Percentiles rank a stretch among this genome's conserved stretches.
phyloP scores from a whole-genome alignment of 148 eudicot genomes.

The Pouteria glomerata region DNA sequence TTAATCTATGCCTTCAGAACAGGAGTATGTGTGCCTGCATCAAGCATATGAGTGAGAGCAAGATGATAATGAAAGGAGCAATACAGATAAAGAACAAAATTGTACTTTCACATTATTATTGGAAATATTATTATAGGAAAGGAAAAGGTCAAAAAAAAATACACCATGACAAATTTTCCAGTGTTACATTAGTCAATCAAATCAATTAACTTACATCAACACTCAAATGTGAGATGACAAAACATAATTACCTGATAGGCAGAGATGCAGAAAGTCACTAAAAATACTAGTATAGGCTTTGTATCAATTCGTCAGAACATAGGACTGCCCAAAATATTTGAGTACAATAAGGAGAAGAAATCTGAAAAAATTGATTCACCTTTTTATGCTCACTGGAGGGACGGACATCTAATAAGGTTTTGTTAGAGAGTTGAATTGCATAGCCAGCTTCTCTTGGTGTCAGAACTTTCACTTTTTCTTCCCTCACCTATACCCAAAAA shows the following conservation, averaged over 20 bases:
- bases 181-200: neutral
- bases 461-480: slow-evolving; percentile 75
- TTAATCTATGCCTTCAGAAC: neutral
- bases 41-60: neutral
- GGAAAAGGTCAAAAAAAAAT: neutral
- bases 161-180: neutral
- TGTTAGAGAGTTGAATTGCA: slow-evolving; percentile 79
- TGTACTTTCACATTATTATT: neutral
- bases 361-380: slow-evolving; percentile 30
- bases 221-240: neutral
- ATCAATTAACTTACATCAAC: neutral
- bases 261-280: too few species aligned
- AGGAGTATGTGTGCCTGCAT: too few species aligned
- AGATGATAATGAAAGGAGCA: neutral
- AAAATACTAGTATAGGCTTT: too few species aligned
- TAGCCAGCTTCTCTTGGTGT: slow-evolving; percentile 94
- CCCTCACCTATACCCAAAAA: slow-evolving; percentile 61
- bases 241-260: too few species aligned
- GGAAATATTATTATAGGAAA: too few species aligned
- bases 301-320: neutral
- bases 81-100: neutral
- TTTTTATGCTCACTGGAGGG: slow-evolving; percentile 74
- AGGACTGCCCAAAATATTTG: neutral
- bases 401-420: slow-evolving; percentile 83
- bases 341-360: neutral